Base-by-base conservation (phyloP, 2,329 filamentous ascomycete genomes). In the Alternaria hordeiaustralica region DNA sequence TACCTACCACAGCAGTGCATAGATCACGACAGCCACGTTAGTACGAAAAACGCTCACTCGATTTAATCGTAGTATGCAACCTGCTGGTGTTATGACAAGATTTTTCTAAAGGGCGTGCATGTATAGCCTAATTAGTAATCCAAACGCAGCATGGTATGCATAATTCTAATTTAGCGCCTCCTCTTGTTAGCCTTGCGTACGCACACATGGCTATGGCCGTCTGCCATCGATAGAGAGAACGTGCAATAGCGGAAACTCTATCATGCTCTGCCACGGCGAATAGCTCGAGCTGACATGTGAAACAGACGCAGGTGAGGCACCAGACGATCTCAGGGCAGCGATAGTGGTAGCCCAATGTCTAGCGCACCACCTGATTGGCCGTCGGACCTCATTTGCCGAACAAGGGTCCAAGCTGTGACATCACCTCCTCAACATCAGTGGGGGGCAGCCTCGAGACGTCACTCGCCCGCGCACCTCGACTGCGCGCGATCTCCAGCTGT, bases 341-440 rank as follows among this genome's bases (percentile, higher is more conserved):
- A 41, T 41, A 41, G 43, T 45, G 43, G 43, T 8, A 21, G 45
- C 45, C 45, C 45, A 13, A 18, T 10, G 23, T 49, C 13, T 18
- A 49, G 45, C 10, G n/a, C n/a, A 13, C 18, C 13, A 26, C 45
- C 5, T 61, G 59, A 61, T 61, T 61, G 25, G 59, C 41, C 23
- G 26, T 50, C 36, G 18, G 44, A 30, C 15, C 10, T 8, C n/a
- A 15, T 26, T 18, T 33, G 25, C 45, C 57, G 57, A 3, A 21
- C 51, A 45, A 57, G 60, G 50, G 63, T 58, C 41, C 57, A 30
- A 49, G 33, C 28, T 44, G 56, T 62, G 60, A 62, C 60, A 62
- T 62, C 55, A 62, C 43, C 15, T 11, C 18, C 21, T 28, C 36
- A 45, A 59, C 41, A 23, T 55, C 41, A 18, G 57, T 54, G 53